Conservation (phyloP, 257 asterid species). For the Perilla frutescens region DNA sequence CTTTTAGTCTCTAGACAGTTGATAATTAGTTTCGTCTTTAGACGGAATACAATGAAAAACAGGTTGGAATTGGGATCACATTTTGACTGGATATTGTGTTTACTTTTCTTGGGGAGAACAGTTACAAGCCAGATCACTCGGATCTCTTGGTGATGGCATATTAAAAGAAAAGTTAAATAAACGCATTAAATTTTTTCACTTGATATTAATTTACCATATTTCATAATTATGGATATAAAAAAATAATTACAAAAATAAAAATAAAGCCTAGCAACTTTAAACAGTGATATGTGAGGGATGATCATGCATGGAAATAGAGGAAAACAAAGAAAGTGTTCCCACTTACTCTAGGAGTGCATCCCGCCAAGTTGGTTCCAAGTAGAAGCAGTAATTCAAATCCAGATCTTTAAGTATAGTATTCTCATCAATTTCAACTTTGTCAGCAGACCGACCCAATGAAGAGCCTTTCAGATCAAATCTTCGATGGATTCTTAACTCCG, state of each 20-base stretch:
- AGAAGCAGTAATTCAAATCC: slow-evolving; percentile 92
- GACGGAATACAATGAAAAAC: neutral
- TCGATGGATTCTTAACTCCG: slow-evolving; percentile 90
- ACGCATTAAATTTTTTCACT: neutral
- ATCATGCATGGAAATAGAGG: neutral
- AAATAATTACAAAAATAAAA: neutral
- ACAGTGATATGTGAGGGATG: neutral
- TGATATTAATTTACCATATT: neutral
- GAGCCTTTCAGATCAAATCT: slow-evolving; percentile 97
- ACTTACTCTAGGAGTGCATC: slow-evolving; percentile 76
- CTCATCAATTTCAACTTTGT: slow-evolving; percentile 90
- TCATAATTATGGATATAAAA: neutral
- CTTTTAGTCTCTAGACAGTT: neutral
- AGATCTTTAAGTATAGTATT: slow-evolving; percentile 94
- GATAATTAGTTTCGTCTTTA: neutral
- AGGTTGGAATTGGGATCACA: slow-evolving; percentile 2
- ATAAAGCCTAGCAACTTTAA: neutral
- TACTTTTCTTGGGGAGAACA: neutral
- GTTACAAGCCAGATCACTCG: neutral
- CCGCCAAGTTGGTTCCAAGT: slow-evolving; percentile 92
- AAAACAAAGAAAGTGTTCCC: neutral
- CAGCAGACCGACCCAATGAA: slow-evolving; percentile 94
- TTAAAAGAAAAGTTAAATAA: neutral
- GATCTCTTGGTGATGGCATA: neutral
- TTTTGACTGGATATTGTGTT: neutral